Evolutionary conservation across 768 basidiomycete species (phyloP).

Genomic region (Calocybe indica): DNA sequence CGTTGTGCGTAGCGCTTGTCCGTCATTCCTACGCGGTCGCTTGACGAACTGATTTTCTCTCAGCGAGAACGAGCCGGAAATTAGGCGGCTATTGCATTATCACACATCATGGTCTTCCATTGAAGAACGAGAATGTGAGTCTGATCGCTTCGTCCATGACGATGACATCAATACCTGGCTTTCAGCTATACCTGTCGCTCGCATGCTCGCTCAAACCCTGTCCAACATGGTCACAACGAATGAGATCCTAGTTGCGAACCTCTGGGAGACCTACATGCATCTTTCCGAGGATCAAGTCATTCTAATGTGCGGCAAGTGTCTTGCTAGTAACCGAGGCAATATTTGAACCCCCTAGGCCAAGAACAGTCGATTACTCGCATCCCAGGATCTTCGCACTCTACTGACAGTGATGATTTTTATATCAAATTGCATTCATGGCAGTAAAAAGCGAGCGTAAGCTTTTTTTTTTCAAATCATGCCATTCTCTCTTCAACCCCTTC

Average conservation of each 20-base stretch:
- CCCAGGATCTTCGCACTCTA: slow-evolving; percentile 56
- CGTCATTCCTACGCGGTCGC: background rate
- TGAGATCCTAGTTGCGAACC: slow-evolving; percentile 41
- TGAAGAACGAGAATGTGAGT: slow-evolving; percentile 54
- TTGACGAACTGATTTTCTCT: slow-evolving; percentile 2
- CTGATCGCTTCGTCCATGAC: slow-evolving; percentile 4
- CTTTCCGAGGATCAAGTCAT: slow-evolving; percentile 71
- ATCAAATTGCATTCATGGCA: slow-evolving; percentile 63
- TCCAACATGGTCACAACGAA: slow-evolving; percentile 83
- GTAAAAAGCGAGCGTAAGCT: slow-evolving; percentile 49
- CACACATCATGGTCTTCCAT: slow-evolving; percentile 74
- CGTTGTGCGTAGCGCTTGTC: slow-evolving; percentile 51
- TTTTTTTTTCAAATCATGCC: background rate
- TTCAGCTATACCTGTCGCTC: slow-evolving; percentile 56
- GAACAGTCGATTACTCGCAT: slow-evolving; percentile 53
- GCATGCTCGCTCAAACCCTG: slow-evolving; percentile 70
- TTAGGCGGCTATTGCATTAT: slow-evolving; percentile 62
- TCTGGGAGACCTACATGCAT: slow-evolving; percentile 63
- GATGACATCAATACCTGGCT: background rate
- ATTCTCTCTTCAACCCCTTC: slow-evolving; percentile 8
- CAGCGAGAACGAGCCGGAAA: slow-evolving; percentile 67
- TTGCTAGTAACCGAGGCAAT: slow-evolving; percentile 1
- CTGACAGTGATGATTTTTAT: slow-evolving; percentile 64
- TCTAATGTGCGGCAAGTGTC: slow-evolving; percentile 51
- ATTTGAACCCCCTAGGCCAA: slow-evolving; percentile 13